Conservation (phyloP, 2,329 filamentous ascomycete species). For the Trichoderma sp. region DNA sequence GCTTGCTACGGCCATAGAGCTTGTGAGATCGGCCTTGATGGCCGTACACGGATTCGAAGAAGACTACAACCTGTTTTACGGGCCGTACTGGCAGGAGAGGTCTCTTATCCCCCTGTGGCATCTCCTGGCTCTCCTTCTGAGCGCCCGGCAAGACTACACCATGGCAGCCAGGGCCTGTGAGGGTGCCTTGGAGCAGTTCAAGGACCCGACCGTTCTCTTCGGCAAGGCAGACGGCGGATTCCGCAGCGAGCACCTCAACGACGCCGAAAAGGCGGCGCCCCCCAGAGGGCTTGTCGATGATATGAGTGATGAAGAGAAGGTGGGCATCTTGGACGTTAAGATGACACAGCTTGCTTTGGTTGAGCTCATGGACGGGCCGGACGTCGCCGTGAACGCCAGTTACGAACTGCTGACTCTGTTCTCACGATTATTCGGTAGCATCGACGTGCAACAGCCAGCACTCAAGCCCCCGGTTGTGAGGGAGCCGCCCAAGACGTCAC, state of each 20-base stretch:
- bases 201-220: slow-evolving; percentile 69
- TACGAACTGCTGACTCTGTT: slow-evolving; percentile 84
- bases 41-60: slow-evolving; percentile 54
- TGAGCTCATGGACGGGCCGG: slow-evolving; percentile 80
- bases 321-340: slow-evolving; percentile 87
- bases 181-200: slow-evolving; percentile 88
- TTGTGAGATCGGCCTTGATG: slow-evolving; percentile 75
- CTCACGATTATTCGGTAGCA: slow-evolving; percentile 70
- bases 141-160: slow-evolving; percentile 80
- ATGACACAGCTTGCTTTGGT: slow-evolving; percentile 89
- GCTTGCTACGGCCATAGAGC: slow-evolving; percentile 76
- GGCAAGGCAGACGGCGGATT: slow-evolving; percentile 60
- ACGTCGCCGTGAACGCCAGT: slow-evolving; percentile 84
- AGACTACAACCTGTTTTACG: slow-evolving; percentile 49
- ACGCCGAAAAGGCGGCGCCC: slow-evolving; percentile 44
- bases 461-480: slow-evolving; percentile 47
- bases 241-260: slow-evolving; percentile 69
- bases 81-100: slow-evolving; percentile 63
- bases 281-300: slow-evolving; percentile 66
- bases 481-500: slow-evolving; percentile 68
- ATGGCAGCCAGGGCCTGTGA: slow-evolving; percentile 83
- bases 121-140: slow-evolving; percentile 81
- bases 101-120: slow-evolving; percentile 84
- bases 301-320: slow-evolving; percentile 82
- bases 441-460: slow-evolving; percentile 48